Evolutionary conservation across 106 monocot species (phyloP).

Genomic region (Alisma plantagoaquatica): DNA sequence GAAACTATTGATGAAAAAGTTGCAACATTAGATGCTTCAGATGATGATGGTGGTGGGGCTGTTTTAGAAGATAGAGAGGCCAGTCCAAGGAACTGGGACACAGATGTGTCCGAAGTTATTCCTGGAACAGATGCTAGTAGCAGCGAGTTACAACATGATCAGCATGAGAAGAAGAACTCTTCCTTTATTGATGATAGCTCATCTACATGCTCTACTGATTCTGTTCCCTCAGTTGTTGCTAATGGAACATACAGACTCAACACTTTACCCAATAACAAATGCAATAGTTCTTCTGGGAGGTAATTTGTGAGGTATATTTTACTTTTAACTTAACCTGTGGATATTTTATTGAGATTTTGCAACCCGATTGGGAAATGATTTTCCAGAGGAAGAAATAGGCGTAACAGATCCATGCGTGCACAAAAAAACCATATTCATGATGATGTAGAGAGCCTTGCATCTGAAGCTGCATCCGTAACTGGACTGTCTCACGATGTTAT

Average conservation of each 20-base stretch:
- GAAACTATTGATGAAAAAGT: slow-evolving; percentile 21
- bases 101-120: slow-evolving; percentile 48
- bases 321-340: not conserved
- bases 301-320: slow-evolving; percentile 13
- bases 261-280: slow-evolving; percentile 17
- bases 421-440: slow-evolving; percentile 6
- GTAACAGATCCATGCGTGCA: slow-evolving; percentile 18
- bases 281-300: slow-evolving; percentile 32
- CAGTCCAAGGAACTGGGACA: slow-evolving; percentile 43
- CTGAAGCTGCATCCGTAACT: slow-evolving; percentile 18
- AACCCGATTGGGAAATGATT: no score
- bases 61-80: slow-evolving; percentile 45
- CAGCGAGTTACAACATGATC: slow-evolving; percentile 25
- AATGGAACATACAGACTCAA: slow-evolving; percentile 35
- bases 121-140: slow-evolving; percentile 17
- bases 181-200: slow-evolving; percentile 75
- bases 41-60: slow-evolving; percentile 38
- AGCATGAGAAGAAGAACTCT: slow-evolving; percentile 29
- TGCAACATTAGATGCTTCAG: slow-evolving; percentile 46
- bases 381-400: slow-evolving; percentile 45
- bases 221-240: slow-evolving; percentile 46
- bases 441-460: slow-evolving; percentile 9
- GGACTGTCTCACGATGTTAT: slow-evolving; percentile 7
- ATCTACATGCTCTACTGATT: slow-evolving; percentile 81
- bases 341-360: slow-evolving; percentile 1